Conservation (phyloP, 331 rosid species). For the Erythrophleum ivorense region DNA sequence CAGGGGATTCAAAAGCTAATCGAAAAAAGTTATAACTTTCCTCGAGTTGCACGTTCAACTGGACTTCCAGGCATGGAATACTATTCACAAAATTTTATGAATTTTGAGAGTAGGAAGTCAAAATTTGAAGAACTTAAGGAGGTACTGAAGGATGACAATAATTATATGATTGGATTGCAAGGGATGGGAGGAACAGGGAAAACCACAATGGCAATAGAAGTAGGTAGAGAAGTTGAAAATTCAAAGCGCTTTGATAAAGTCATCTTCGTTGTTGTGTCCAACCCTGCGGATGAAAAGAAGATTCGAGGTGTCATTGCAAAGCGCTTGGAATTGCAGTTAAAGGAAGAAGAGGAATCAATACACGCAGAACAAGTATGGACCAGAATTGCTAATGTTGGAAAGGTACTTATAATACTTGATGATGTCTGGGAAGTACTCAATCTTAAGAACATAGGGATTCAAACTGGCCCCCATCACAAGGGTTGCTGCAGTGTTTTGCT, state of each 20-base stretch:
- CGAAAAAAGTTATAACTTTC: neutral
- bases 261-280: neutral
- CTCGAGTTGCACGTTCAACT: neutral
- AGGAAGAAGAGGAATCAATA: neutral
- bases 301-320: too few relatives aligned
- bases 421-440: neutral
- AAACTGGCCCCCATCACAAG: neutral
- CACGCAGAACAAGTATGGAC: neutral
- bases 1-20: too few relatives aligned
- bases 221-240: neutral
- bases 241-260: neutral
- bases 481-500: neutral
- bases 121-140: neutral
- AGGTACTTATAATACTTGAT: neutral
- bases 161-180: neutral
- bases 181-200: slow-evolving; percentile 27
- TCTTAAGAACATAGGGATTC: neutral
- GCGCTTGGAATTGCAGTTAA: too few relatives aligned
- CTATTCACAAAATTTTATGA: neutral
- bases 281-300: neutral
- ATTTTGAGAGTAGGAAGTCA: neutral
- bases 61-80: neutral
- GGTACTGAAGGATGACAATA: neutral
- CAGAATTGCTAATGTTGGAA: neutral
- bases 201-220: neutral